Conservation (phyloP, 495 filamentous ascomycete species). For the Daldinia loculata region DNA sequence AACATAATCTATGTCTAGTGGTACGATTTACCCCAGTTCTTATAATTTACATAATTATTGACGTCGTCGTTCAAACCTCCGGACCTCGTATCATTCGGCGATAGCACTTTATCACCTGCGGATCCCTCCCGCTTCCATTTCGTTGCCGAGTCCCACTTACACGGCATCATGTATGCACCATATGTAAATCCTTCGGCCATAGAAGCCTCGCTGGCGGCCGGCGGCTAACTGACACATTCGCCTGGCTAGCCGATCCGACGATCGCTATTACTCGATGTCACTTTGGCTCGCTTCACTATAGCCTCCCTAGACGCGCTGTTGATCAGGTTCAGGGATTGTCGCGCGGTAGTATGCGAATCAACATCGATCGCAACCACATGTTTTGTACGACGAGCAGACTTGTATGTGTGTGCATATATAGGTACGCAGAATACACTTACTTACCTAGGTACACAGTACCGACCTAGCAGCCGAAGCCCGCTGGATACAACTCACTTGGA, state of each 20-base stretch:
- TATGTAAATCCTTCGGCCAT: conserved; percentile 7
- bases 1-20: neutral
- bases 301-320: conserved; percentile 29
- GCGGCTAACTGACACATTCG: conserved; percentile 13
- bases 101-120: conserved; percentile 8
- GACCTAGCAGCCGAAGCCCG: neutral
- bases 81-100: neutral
- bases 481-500: conserved; percentile 16
- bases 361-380: conserved; percentile 26
- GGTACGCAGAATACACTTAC: neutral
- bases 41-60: conserved; percentile 2
- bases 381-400: conserved; percentile 3
- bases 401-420: neutral
- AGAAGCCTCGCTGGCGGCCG: neutral
- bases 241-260: conserved; percentile 22
- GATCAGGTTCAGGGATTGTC: conserved; percentile 15
- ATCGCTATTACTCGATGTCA: conserved; percentile 29
- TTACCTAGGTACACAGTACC: neutral
- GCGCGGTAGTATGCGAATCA: conserved; percentile 23
- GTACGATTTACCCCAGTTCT: neutral
- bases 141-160: conserved; percentile 19
- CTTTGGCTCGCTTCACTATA: conserved; percentile 19
- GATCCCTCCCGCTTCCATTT: conserved; percentile 6
- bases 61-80: conserved; percentile 1
- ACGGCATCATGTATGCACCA: conserved; percentile 13